Evolutionary conservation across 2,329 filamentous ascomycete species (phyloP), one percentile per base, ranked within the genome.

Genomic region (Neofusicoccum parvum): DNA sequence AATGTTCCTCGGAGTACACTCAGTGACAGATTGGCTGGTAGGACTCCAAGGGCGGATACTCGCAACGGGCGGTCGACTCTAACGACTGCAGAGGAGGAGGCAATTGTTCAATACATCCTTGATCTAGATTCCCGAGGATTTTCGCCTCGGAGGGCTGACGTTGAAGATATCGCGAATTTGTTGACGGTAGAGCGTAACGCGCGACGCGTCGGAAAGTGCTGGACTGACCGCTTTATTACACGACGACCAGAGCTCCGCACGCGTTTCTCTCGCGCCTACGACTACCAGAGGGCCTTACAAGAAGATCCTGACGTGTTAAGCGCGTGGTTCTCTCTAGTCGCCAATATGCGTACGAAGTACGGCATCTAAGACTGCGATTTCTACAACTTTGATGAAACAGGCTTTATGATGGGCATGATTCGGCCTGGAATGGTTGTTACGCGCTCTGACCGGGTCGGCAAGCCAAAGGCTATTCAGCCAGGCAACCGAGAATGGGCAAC

Each of bases 331-430:
- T 6, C 6, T 5, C 65, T 67, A 15, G 39, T 65, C n/a, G 9
- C 39, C 3, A 15, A 4, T 0, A 64, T 62, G 5, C 66, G 64
- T 14, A 66, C 17, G 1, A 69, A 69, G 50, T 67, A 67, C 39
- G 34, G 67, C 45, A 67, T 70, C 12, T 3, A 37, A 12, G 66
- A 70, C 50, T 56, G 66, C 5, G 65, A 70, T 59, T 67, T 54
- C 12, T 71, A 67, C 17, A 71, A 72, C 67, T 71, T 71, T 64
- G 62, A 73, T 64, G 67, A 78, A 66, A 75, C 70, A 36, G 71
- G 72, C 58, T 77, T 76, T 70, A 67, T 71, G 43, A 75, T 78
- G 50, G 74, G 73, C 58, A 66, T 73, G 17, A 76, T 75, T 56
- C 60, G 15, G 1, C 50, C 62, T 12, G 45, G 54, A 7, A 72